Percentiles rank a stretch among this genome's conserved stretches.
These are phyloP conservation scores for Neurospora sublineolata DNA, from an alignment of 495 filamentous ascomycete genomes.

Conservation along the genomic window DNA sequence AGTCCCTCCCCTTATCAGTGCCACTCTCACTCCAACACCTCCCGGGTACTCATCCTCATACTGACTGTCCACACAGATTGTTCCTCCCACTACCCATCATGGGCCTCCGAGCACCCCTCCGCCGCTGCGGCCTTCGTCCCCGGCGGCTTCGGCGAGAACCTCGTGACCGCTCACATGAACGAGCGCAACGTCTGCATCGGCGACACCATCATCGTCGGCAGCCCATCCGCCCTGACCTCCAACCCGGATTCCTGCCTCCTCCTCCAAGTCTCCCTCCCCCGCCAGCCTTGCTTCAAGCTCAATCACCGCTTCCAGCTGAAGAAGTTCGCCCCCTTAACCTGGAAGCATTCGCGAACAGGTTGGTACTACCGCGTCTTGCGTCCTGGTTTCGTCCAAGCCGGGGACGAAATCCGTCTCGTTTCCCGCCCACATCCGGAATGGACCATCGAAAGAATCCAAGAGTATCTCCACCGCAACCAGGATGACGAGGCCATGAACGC, in stretches of 20 bases:
- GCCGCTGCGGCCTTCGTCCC: constrained; percentile 31
- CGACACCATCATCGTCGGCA: constrained; percentile 34
- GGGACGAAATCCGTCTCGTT: constrained; percentile 34
- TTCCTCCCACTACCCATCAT: constrained; percentile 39
- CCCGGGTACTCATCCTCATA: background rate
- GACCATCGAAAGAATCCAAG: constrained; percentile 44
- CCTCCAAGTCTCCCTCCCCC: background rate
- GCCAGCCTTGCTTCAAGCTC: constrained; percentile 41
- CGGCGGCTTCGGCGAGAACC: constrained; percentile 49
- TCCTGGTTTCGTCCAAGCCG: constrained; percentile 35
- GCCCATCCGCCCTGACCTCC: background rate
- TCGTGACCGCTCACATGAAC: constrained; percentile 38
- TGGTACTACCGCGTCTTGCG: constrained; percentile 45
- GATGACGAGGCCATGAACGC: constrained; percentile 33
- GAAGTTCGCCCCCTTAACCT: constrained; percentile 42
- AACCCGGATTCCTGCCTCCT: background rate
- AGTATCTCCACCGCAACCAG: constrained; percentile 40
- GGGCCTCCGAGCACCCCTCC: constrained; percentile 33
- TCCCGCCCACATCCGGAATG: constrained; percentile 36
- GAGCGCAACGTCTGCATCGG: constrained; percentile 49
- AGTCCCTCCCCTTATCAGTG: background rate
- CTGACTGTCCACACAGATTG: constrained; percentile 24
- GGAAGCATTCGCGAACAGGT: constrained; percentile 38
- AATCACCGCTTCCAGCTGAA: constrained; percentile 45
- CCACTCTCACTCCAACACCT: too few relatives aligned